Conservation (phyloP, 345 rosid genomes). For the Dovyalis caffra region DNA sequence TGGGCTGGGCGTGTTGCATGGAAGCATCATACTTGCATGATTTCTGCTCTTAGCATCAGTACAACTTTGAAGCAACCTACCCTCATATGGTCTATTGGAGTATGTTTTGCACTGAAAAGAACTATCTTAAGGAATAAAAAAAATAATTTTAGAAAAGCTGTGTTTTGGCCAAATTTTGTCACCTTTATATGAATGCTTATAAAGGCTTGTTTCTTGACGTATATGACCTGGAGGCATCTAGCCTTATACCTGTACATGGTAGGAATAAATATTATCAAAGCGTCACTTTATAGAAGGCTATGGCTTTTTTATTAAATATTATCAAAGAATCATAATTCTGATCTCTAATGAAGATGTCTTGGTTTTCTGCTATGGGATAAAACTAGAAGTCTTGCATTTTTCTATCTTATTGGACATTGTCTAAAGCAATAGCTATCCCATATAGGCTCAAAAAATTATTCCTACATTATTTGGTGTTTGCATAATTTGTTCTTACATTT, state of each 20-base stretch:
- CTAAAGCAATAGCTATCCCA: background rate
- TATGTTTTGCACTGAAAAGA: conserved; percentile 51
- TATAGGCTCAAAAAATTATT: background rate
- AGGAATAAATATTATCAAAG: too few relatives aligned
- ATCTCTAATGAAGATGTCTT: background rate
- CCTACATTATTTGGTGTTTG: background rate
- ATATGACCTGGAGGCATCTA: background rate
- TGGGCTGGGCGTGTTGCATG: conserved; percentile 93
- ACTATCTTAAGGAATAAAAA: background rate
- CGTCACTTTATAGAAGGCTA: too few relatives aligned
- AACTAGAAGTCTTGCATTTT: conserved; percentile 14
- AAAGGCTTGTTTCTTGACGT: background rate
- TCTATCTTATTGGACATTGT: background rate
- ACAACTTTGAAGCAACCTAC: conserved; percentile 93
- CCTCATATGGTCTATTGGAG: conserved; percentile 92
- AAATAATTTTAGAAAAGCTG: background rate
- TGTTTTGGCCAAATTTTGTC: background rate
- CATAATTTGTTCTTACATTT: conserved; percentile 5
- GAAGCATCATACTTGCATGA: conserved; percentile 95
- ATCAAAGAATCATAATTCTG: conserved; percentile 5
- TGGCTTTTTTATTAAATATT: background rate
- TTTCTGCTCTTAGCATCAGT: conserved; percentile 95
- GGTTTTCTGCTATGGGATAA: conserved; percentile 6
- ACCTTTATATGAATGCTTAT: background rate
- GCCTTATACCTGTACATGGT: background rate